phyloP scores from a whole-genome alignment of 2,329 filamentous ascomycete species.

The Stylonectria norvegica region DNA sequence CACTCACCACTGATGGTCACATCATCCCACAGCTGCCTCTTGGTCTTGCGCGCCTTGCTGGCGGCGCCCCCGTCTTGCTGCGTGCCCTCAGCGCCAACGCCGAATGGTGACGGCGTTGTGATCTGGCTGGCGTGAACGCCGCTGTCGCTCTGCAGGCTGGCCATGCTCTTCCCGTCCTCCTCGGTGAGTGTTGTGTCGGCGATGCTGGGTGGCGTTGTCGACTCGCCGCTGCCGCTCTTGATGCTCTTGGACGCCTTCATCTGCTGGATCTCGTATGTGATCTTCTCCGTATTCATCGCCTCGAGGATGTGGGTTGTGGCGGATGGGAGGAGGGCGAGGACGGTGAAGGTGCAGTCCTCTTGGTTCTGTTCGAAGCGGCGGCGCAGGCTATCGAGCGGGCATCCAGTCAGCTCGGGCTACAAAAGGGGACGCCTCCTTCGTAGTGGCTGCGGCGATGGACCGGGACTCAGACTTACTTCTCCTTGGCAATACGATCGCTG shows the following conservation, averaged over 20 bases:
- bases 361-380: slow-evolving; percentile 98
- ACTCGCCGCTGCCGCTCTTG: slow-evolving; percentile 53
- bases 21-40: slow-evolving; percentile 95
- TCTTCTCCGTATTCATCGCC: slow-evolving; percentile 84
- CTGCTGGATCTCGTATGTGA: slow-evolving; percentile 90
- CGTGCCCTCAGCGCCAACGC: slow-evolving; percentile 33
- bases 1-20: slow-evolving; percentile 87
- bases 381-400: slow-evolving; percentile 61
- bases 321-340: slow-evolving; percentile 90
- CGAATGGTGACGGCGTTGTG: slow-evolving; percentile 51
- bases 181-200: slow-evolving; percentile 73
- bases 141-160: slow-evolving; percentile 74
- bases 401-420: no score
- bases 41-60: slow-evolving; percentile 65
- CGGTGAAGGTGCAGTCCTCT: slow-evolving; percentile 96
- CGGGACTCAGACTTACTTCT: slow-evolving; percentile 80
- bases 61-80: slow-evolving; percentile 38
- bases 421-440: no score
- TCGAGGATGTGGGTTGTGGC: slow-evolving; percentile 86
- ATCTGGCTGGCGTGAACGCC: slow-evolving; percentile 81
- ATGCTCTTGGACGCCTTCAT: slow-evolving; percentile 71
- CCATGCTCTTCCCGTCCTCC: slow-evolving; percentile 76
- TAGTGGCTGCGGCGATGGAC: no score
- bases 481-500: slow-evolving; percentile 90
- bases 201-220: slow-evolving; percentile 56